A percentile compares a stretch with the other conserved stretches of the same genome.
phyloP scores from a whole-genome alignment of 208 protist genomes.

The Leishmania martiniquensis region DNA sequence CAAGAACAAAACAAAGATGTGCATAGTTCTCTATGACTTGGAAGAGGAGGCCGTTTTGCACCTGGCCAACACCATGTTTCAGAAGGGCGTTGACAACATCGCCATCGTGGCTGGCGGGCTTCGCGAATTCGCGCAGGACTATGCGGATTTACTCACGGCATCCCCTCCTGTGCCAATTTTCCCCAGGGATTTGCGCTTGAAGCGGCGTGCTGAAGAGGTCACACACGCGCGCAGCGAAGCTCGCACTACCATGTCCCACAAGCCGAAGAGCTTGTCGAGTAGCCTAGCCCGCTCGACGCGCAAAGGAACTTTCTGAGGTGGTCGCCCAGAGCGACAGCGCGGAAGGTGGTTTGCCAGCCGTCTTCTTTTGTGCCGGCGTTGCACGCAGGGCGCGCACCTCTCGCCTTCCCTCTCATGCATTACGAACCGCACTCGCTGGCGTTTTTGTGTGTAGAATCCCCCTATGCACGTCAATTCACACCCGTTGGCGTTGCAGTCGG shows the following conservation, averaged over 20 bases:
- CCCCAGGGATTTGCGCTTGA: slow-evolving; percentile 65
- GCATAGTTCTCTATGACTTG: slow-evolving; percentile 90
- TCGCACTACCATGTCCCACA: slow-evolving; percentile 61
- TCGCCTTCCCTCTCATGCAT: background rate
- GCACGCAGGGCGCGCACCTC: background rate
- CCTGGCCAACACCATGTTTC: slow-evolving; percentile 70
- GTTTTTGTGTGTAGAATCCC: too few species aligned
- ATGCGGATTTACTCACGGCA: slow-evolving; percentile 53
- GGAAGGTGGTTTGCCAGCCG: background rate
- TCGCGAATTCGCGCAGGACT: slow-evolving; percentile 87
- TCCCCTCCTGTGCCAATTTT: slow-evolving; percentile 67
- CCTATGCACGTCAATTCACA: too few species aligned
- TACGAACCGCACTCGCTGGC: background rate
- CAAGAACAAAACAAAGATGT: slow-evolving; percentile 88
- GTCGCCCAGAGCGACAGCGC: background rate
- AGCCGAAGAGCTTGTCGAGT: slow-evolving; percentile 87
- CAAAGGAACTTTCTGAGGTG: slow-evolving; percentile 33
- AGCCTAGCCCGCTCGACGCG: slow-evolving; percentile 51
- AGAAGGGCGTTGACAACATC: slow-evolving; percentile 92
- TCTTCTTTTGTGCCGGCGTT: background rate
- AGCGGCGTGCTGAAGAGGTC: slow-evolving; percentile 66
- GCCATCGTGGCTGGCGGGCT: slow-evolving; percentile 81
- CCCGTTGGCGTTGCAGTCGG: background rate
- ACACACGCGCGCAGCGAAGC: slow-evolving; percentile 81
- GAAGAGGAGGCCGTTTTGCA: slow-evolving; percentile 70